phyloP scores from a whole-genome alignment of 257 asterid genomes.

The Petrea volubilis region DNA sequence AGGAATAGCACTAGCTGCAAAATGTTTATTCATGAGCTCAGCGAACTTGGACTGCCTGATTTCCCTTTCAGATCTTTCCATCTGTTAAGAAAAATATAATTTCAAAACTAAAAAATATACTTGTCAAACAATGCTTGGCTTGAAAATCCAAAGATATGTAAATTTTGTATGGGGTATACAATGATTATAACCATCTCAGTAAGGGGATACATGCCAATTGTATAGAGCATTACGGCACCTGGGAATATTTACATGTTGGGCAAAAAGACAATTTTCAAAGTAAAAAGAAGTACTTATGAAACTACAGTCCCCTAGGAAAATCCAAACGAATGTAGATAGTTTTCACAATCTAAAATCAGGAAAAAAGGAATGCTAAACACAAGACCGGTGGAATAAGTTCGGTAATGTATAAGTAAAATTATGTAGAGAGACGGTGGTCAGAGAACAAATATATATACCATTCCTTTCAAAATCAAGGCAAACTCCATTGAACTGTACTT shows the following conservation, averaged over 20 bases:
- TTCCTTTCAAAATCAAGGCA: conserved; percentile 89
- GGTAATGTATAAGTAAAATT: not conserved
- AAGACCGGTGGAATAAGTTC: not conserved
- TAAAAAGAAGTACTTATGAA: no score
- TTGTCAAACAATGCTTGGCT: not conserved
- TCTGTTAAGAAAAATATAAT: conserved; percentile 32
- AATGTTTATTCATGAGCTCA: conserved; percentile 75
- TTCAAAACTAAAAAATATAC: not conserved
- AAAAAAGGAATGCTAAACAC: not conserved
- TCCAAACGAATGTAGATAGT: not conserved
- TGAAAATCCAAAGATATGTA: conserved; percentile 1
- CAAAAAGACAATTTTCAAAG: not conserved
- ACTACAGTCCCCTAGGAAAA: no score
- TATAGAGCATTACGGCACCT: not conserved
- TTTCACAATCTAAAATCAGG: not conserved
- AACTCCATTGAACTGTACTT: conserved; percentile 85
- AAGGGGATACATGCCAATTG: conserved; percentile 2
- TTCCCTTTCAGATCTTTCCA: conserved; percentile 66
- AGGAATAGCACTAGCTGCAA: conserved; percentile 66
- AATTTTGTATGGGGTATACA: not conserved
- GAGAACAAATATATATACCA: conserved; percentile 56
- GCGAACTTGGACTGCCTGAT: conserved; percentile 66
- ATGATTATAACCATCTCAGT: conserved; percentile 13
- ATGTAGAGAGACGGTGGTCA: not conserved
- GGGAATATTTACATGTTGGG: conserved; percentile 8